phyloP scores from a whole-genome alignment of 73 alveolate species.

The Durusdinium trenchii region DNA sequence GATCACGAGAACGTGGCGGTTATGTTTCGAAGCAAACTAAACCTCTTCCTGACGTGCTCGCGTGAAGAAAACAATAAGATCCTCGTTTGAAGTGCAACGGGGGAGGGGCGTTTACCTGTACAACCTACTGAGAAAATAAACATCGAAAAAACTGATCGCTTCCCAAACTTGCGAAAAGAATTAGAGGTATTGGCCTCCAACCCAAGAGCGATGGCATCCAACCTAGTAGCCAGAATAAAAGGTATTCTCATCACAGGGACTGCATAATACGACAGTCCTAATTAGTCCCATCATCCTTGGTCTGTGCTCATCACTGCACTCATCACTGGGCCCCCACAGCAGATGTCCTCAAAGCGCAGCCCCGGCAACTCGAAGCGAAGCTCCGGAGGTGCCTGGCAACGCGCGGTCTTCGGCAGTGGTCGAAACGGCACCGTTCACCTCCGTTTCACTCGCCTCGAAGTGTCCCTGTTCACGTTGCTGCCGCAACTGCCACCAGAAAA shows the following conservation, averaged over 20 bases:
- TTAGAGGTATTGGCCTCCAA: too few species aligned
- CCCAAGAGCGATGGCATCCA: too few species aligned
- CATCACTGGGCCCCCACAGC: constrained; percentile 8
- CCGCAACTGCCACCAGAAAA: constrained; percentile 43
- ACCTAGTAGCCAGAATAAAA: too few species aligned
- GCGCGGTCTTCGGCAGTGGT: not conserved
- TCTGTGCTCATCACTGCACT: not conserved
- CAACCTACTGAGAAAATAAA: too few species aligned
- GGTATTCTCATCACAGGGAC: too few species aligned
- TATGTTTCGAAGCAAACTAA: not conserved
- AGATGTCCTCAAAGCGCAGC: not conserved
- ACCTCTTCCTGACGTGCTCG: not conserved
- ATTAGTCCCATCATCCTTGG: not conserved
- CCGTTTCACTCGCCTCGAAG: not conserved
- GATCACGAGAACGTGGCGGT: too few species aligned
- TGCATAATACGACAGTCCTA: too few species aligned
- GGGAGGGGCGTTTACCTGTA: too few species aligned
- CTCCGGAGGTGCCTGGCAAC: not conserved
- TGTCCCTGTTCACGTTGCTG: not conserved
- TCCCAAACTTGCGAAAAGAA: too few species aligned
- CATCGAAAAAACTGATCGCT: too few species aligned
- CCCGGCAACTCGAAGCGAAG: constrained; percentile 20
- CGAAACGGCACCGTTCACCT: not conserved
- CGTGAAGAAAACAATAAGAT: too few species aligned
- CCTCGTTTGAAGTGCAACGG: too few species aligned